Conservation (phyloP, 768 basidiomycete genomes). For the Suillus fuscotomentosus region DNA sequence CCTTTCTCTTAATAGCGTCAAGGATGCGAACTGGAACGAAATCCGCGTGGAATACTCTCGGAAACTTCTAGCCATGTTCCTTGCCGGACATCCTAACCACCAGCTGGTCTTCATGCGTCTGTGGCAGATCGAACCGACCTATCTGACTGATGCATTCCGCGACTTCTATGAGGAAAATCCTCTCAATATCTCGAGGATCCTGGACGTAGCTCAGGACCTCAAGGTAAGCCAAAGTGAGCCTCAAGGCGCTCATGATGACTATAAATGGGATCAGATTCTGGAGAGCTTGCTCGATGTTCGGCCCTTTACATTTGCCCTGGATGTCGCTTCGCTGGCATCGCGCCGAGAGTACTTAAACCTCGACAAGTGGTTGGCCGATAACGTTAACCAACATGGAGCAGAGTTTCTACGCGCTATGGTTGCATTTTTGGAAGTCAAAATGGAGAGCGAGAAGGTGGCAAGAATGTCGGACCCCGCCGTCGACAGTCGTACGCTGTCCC, state of each 20-base stretch:
- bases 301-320: conserved; percentile 87
- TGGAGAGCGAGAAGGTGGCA: conserved; percentile 81
- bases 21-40: conserved; percentile 85
- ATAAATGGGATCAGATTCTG: conserved; percentile 58
- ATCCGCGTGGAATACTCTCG: conserved; percentile 86
- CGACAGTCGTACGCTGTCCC: conserved; percentile 79
- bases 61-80: conserved; percentile 84
- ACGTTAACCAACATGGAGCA: conserved; percentile 75
- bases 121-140: conserved; percentile 86
- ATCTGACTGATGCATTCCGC: conserved; percentile 84
- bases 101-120: conserved; percentile 97
- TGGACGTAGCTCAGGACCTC: conserved; percentile 94
- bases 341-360: conserved; percentile 92
- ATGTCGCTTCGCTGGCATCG: conserved; percentile 92
- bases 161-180: conserved; percentile 92
- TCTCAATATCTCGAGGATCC: conserved; percentile 88
- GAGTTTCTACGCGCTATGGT: conserved; percentile 89
- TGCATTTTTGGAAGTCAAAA: conserved; percentile 88
- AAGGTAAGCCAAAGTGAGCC: conserved; percentile 53
- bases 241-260: conserved; percentile 3
- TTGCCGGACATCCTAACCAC: conserved; percentile 91
- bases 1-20: conserved; percentile 4
- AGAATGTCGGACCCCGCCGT: conserved; percentile 74
- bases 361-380: conserved; percentile 94
- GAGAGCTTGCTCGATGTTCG: conserved; percentile 89